Evolutionary conservation across 2,329 filamentous ascomycete species (phyloP).

Genomic region (Colletotrichum somersetense): DNA sequence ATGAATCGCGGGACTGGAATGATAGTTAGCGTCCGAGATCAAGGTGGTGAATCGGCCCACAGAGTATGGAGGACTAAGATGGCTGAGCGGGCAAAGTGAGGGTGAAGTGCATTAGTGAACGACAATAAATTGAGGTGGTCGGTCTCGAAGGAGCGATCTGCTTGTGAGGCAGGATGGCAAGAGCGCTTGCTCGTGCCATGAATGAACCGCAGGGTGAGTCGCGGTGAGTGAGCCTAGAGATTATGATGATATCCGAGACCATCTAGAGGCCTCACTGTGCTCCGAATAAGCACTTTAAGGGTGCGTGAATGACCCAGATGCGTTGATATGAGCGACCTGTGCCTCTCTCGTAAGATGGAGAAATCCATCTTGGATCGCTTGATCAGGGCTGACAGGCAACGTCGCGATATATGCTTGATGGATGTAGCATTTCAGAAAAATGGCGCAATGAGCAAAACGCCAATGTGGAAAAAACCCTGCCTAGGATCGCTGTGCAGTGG

Average conservation of each 20-base stretch:
- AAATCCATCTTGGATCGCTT: constrained; percentile 26
- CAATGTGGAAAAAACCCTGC: neutral
- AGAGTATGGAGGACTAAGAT: neutral
- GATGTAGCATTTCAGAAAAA: constrained; percentile 18
- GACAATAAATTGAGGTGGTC: neutral
- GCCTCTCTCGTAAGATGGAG: neutral
- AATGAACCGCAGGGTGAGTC: neutral
- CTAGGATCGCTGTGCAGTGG: constrained; percentile 28
- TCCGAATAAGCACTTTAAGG: neutral
- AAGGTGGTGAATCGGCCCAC: neutral
- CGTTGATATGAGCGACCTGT: neutral
- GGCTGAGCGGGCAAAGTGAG: neutral
- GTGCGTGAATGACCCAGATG: neutral
- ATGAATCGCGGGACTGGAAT: constrained; percentile 1
- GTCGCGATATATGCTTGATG: constrained; percentile 11
- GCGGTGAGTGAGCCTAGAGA: neutral
- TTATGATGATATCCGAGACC: neutral
- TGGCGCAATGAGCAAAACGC: constrained; percentile 25
- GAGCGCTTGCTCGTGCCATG: constrained; percentile 27
- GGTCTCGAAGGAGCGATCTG: neutral
- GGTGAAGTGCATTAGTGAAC: neutral
- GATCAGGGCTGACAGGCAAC: constrained; percentile 17
- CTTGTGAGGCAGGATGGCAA: neutral
- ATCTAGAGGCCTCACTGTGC: neutral
- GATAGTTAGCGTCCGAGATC: neutral